Conservation (phyloP, 495 filamentous ascomycete species). For the Hypoxylon subgilvum region DNA sequence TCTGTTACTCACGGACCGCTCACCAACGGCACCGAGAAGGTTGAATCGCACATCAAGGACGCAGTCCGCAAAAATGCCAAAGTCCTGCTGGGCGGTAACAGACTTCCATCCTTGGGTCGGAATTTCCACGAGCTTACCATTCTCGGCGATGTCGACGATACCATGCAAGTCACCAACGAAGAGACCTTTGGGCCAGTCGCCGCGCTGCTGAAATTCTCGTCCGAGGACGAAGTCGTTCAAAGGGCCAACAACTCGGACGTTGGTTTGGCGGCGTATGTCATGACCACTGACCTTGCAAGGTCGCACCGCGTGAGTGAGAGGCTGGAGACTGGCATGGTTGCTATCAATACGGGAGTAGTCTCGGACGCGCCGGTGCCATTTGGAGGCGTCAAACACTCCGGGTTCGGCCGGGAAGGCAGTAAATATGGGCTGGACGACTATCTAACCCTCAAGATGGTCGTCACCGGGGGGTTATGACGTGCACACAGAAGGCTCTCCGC, state of each 20-base stretch:
- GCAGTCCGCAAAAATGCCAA: conserved; percentile 76
- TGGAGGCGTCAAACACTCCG: conserved; percentile 91
- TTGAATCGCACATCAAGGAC: conserved; percentile 77
- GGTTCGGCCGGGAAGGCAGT: conserved; percentile 91
- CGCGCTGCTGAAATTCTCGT: conserved; percentile 80
- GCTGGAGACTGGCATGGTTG: conserved; percentile 90
- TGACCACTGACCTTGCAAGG: conserved; percentile 72
- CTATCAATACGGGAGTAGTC: conserved; percentile 82
- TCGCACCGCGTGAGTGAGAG: conserved; percentile 80
- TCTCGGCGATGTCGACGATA: conserved; percentile 76
- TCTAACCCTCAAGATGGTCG: conserved; percentile 83
- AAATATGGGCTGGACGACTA: conserved; percentile 93
- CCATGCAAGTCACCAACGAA: conserved; percentile 78
- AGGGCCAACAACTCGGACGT: conserved; percentile 79
- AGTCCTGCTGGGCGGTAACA: conserved; percentile 72
- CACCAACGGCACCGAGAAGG: conserved; percentile 82
- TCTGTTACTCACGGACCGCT: conserved; percentile 81
- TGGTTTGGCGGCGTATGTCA: conserved; percentile 88
- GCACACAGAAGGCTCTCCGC: too few species aligned
- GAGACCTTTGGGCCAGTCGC: conserved; percentile 91
- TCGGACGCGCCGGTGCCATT: conserved; percentile 85
- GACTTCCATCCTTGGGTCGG: conserved; percentile 64
- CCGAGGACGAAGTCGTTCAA: conserved; percentile 81
- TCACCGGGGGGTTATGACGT: conserved; percentile 83
- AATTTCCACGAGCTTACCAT: conserved; percentile 88